Base-by-base conservation (phyloP, 1,139 yeast species). In the Geotrichum bryndzae region DNA sequence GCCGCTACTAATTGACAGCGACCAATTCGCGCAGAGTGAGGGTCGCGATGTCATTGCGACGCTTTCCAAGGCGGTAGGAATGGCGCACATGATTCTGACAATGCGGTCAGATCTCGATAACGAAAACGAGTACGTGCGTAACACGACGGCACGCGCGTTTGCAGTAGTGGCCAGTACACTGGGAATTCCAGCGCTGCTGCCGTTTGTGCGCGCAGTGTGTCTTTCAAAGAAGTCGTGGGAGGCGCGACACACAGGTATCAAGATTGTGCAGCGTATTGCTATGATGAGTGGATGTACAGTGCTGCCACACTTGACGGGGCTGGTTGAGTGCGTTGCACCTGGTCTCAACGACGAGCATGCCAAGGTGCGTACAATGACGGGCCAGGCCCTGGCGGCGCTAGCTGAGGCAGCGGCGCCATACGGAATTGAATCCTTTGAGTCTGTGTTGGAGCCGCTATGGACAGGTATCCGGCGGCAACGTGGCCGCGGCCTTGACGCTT, bases 391-490 rank as follows among this genome's bases (percentile, higher is more conserved):
- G 1, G 79, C 95, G 0, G 83, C 87, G 6, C 73, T 94, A 48
- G 98, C 98, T 0, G 95, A 90, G 57, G 87, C 88, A n/a, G 84
- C 92, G 0, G 80, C 84, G 27, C 99, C 99, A 0, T 90, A 88
- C 74, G 99, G 99, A 57, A 87, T 90, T 62, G 97, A 90, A 68
- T 84, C 95, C 0, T 92, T 94, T 73, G 95, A 88, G 66, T 73
- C 78, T 1, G 79, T 84, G 0, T 72, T 94, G 51, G 94, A 88
- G 65, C 90, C 92, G 0, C 74, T 90, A 7, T 91, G 97, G 96
- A 76, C 78, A 23, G 97, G 96, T 1, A 81, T 90, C 38, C 81
- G 85, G 59, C 81, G 81, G 54, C 96, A 89, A 66, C 79, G 96
- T 64, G 98, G 98, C 2, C 83, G 84, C 68, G 81, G 86, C 0